phyloP scores from a whole-genome alignment of 192 early-diverging fungal species.

The Gorgonomyces haynaldii region DNA sequence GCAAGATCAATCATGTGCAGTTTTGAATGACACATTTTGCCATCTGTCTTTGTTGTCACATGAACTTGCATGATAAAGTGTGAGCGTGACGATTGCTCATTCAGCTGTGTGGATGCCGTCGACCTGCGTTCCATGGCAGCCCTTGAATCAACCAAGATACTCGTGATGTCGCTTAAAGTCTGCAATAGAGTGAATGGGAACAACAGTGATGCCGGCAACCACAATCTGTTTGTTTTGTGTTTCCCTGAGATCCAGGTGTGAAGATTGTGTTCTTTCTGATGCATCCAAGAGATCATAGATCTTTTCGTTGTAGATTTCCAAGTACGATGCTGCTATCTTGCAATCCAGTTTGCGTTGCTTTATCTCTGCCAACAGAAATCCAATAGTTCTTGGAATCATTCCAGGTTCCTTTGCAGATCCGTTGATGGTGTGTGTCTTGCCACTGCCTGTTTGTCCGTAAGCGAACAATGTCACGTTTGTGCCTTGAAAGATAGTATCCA shows the following conservation, averaged over 20 bases:
- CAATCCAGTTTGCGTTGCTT: conserved; percentile 57
- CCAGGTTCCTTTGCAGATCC: conserved; percentile 45
- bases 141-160: conserved; percentile 59
- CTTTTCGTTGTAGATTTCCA: conserved; percentile 84
- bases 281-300: conserved; percentile 45
- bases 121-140: conserved; percentile 62
- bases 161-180: conserved; percentile 3
- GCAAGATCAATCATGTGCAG: conserved; percentile 44
- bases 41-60: conserved; percentile 38
- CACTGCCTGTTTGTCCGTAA: conserved; percentile 85
- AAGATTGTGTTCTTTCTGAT: conserved; percentile 49
- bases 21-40: conserved; percentile 68
- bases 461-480: conserved; percentile 67
- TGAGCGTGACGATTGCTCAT: conserved; percentile 71
- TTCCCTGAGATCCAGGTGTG: conserved; percentile 8
- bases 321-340: conserved; percentile 59
- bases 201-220: conserved; percentile 50
- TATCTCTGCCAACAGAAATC: conserved; percentile 58
- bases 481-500: neutral
- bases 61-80: conserved; percentile 82
- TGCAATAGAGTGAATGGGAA: conserved; percentile 51
- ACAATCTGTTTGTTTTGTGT: conserved; percentile 5
- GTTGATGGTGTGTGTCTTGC: conserved; percentile 82
- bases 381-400: conserved; percentile 76
- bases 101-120: conserved; percentile 67